Evolutionary conservation across 2,329 filamentous ascomycete genomes (phyloP).

Genomic region (Didymella pomorum): DNA sequence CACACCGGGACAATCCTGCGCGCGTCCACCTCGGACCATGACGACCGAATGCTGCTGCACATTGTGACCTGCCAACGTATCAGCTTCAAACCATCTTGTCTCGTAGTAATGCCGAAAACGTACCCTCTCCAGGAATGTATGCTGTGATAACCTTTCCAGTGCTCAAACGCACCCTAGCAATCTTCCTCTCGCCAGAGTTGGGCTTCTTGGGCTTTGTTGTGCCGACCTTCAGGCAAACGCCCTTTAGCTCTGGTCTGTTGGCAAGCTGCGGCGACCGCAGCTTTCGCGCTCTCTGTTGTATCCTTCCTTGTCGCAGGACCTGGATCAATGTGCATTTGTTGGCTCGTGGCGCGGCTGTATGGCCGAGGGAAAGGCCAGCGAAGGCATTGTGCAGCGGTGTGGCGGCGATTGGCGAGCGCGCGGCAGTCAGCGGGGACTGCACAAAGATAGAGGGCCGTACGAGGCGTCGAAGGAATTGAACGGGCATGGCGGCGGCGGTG

Average conservation of each 20-base stretch:
- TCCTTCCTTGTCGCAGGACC: conserved; percentile 73
- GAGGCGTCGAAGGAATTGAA: conserved; percentile 51
- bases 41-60: conserved; percentile 99
- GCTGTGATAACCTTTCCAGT: conserved; percentile 87
- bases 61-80: conserved; percentile 73
- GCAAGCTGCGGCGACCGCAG: conserved; percentile 85
- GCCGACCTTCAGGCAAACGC: conserved; percentile 93
- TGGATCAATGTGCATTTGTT: conserved; percentile 59
- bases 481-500: conserved; percentile 46
- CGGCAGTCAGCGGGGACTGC: conserved; percentile 24
- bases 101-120: conserved; percentile 21
- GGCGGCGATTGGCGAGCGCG: conserved; percentile 33
- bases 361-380: conserved; percentile 36
- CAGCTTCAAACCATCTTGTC: conserved; percentile 15
- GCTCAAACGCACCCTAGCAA: conserved; percentile 87
- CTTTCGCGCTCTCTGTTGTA: conserved; percentile 81
- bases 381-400: conserved; percentile 32
- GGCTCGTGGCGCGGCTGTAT: conserved; percentile 52
- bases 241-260: conserved; percentile 84
- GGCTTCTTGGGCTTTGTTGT: conserved; percentile 98
- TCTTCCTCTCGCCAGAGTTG: conserved; percentile 97
- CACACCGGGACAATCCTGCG: conserved; percentile 98
- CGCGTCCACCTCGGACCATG: conserved; percentile 88
- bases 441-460: conserved; percentile 45
- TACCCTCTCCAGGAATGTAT: conserved; percentile 93